Percentiles rank a stretch among this genome's conserved stretches.
Evolutionary conservation across 441 rosid species (phyloP).

Genomic region (Pelargonium cotyledonis): DNA sequence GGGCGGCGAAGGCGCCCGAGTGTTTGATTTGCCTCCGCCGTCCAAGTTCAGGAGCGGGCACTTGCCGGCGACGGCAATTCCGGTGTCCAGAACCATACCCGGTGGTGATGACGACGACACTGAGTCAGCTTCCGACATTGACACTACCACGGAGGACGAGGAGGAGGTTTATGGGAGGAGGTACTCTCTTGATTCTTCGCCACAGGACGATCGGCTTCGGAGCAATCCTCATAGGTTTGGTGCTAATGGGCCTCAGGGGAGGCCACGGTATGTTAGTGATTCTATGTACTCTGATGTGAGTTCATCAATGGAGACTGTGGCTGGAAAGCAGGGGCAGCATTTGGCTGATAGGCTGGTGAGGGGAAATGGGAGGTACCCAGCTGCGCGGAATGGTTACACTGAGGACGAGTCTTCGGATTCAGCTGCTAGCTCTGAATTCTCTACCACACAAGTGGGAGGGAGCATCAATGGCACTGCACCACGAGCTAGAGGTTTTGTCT

Average conservation of each 20-base stretch:
- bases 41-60: conserved; percentile 61
- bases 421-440: conserved; percentile 77
- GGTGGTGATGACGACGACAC: conserved; percentile 38
- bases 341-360: conserved; percentile 30
- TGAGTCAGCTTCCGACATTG: conserved; percentile 62
- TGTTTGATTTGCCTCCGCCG: conserved; percentile 52
- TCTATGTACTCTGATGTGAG: conserved; percentile 68
- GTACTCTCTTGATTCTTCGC: conserved; percentile 78
- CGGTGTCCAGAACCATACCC: conserved; percentile 40
- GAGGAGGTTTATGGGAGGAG: conserved; percentile 57
- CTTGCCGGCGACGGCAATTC: conserved; percentile 47
- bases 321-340: conserved; percentile 35
- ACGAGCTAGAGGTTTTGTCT: conserved; percentile 28
- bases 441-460: conserved; percentile 45
- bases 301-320: conserved; percentile 75
- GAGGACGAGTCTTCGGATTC: conserved; percentile 76
- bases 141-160: conserved; percentile 56
- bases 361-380: conserved; percentile 33
- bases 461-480: conserved; percentile 42
- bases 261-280: conserved; percentile 42
- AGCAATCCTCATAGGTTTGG: conserved; percentile 31
- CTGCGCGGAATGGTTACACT: conserved; percentile 36
- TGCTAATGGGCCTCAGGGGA: conserved; percentile 24
- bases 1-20: conserved; percentile 30
- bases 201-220: conserved; percentile 47